phyloP scores from a whole-genome alignment of 768 basidiomycete genomes.

The Leccinum boreale region DNA sequence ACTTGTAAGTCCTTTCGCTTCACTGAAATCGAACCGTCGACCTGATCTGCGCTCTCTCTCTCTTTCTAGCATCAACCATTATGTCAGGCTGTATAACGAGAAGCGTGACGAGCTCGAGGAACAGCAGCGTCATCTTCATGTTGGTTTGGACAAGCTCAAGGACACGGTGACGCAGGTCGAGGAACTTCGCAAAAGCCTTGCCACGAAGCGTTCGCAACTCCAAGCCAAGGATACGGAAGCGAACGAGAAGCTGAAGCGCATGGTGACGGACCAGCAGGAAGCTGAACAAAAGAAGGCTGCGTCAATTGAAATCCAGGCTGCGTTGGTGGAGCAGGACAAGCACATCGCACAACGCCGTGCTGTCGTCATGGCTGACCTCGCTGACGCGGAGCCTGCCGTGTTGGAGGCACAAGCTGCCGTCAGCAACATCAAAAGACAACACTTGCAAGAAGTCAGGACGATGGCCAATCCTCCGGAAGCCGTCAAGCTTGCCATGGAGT shows the following conservation, averaged over 20 bases:
- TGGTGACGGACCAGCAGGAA: constrained; percentile 98
- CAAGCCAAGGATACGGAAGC: constrained; percentile 93
- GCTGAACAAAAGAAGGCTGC: constrained; percentile 98
- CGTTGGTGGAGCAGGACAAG: constrained; percentile 86
- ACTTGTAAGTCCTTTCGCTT: constrained; percentile 73
- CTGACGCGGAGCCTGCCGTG: constrained; percentile 97
- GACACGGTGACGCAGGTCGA: constrained; percentile 98
- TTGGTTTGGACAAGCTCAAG: constrained; percentile 93
- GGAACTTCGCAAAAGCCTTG: constrained; percentile 90
- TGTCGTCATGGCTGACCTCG: constrained; percentile 92
- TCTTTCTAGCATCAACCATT: constrained; percentile 88
- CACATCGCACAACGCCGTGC: constrained; percentile 84
- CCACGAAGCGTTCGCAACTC: constrained; percentile 88
- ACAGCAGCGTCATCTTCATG: constrained; percentile 96
- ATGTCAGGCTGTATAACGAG: constrained; percentile 90
- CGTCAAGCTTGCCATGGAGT: constrained; percentile 98
- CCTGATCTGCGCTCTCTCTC: constrained; percentile 11
- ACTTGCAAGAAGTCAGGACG: constrained; percentile 93
- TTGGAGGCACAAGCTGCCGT: constrained; percentile 95
- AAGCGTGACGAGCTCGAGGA: constrained; percentile 98
- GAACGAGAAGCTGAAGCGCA: constrained; percentile 94
- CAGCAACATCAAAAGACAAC: constrained; percentile 92
- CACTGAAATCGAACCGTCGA: background rate
- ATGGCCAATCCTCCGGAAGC: constrained; percentile 99
- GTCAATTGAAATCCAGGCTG: constrained; percentile 94